phyloP scores from a whole-genome alignment of 2,329 filamentous ascomycete species.

The Talaromyces sp. region DNA sequence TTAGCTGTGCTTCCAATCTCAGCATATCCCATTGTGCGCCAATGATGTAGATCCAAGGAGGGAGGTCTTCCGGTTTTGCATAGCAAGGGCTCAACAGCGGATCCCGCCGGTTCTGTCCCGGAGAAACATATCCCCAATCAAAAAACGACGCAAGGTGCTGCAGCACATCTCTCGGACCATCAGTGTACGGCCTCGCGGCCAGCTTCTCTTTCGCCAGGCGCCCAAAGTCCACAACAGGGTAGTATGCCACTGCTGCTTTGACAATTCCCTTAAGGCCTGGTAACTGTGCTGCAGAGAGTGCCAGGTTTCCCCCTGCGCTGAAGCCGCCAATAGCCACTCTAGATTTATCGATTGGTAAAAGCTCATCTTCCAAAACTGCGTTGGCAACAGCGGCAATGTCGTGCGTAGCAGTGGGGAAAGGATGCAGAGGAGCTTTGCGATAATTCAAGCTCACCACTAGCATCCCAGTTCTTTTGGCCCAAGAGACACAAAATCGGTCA shows the following conservation, averaged over 20 bases:
- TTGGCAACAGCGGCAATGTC: conserved; percentile 44
- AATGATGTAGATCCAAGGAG: conserved; percentile 40
- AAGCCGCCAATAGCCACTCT: conserved; percentile 45
- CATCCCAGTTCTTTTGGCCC: conserved; percentile 36
- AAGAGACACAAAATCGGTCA: conserved; percentile 44
- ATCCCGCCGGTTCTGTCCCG: conserved; percentile 30
- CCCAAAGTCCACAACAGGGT: conserved; percentile 41
- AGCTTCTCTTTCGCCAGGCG: not conserved
- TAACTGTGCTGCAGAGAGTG: conserved; percentile 39
- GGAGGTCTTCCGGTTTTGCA: conserved; percentile 30
- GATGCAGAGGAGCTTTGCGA: conserved; percentile 40
- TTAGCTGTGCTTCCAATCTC: conserved; percentile 31
- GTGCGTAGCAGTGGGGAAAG: conserved; percentile 42
- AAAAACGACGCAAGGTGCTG: conserved; percentile 26
- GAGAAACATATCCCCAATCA: conserved; percentile 39
- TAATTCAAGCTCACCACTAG: conserved; percentile 49
- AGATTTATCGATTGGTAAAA: conserved; percentile 42
- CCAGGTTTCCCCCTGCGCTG: conserved; percentile 49
- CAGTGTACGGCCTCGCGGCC: not conserved
- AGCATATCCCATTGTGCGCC: conserved; percentile 41
- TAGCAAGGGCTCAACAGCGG: conserved; percentile 40
- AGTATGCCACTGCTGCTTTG: conserved; percentile 40
- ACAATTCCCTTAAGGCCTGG: conserved; percentile 29
- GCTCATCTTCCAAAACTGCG: conserved; percentile 39
- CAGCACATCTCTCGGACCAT: not conserved